Base-by-base conservation (phyloP, 2,329 filamentous ascomycete species). In the Hymenoscyphus albidus region DNA sequence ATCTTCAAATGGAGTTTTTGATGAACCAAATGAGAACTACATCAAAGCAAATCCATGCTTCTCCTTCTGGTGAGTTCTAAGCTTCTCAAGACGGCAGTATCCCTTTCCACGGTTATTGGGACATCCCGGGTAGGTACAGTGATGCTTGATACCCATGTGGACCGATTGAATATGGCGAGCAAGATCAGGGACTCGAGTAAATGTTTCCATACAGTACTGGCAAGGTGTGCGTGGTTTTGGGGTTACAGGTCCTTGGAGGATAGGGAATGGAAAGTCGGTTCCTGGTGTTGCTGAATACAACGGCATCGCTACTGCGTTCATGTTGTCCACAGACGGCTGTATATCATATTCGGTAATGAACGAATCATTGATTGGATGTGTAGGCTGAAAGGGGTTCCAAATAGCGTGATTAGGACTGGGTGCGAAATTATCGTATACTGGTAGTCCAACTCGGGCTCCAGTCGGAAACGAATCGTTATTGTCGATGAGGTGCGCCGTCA, bases 21-120 rank as follows among this genome's bases (percentile, higher is more conserved):
- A 22, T 18, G 1, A 48, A 16, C 9, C 16, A 18, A 7, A 6
- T 48, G 5, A 18, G 18, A 51, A 22, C 27, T 44, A 62, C 32
- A 62, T 16, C 1, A 62, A 38, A 65, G 64, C 59, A 62, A 63
- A 40, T 0, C 69, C 67, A 62, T 69, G 69, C 59, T 64, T 68
- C 59, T 70, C 27, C 39, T 58, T 68, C 58, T 65, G 64, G 62
- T 70, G 67, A 16, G 61, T 57, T 48, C 58, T 67, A 64, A 70
- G 44, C 32, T 70, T 69, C 59, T 69, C 65, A 14, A 63, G 35
- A 58, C 67, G 67, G 18, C 66, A 65, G 18, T 69, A 70, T 12
- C 69, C 67, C 10, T 69, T 67, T 18, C 67, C 66, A 32, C 59
- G 14, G 31, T 69, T 69, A 56, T 69, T 68, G 48, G 10, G 5